Conservation (phyloP, 2,329 filamentous ascomycete genomes). For the Didymosphaeria variabile region DNA sequence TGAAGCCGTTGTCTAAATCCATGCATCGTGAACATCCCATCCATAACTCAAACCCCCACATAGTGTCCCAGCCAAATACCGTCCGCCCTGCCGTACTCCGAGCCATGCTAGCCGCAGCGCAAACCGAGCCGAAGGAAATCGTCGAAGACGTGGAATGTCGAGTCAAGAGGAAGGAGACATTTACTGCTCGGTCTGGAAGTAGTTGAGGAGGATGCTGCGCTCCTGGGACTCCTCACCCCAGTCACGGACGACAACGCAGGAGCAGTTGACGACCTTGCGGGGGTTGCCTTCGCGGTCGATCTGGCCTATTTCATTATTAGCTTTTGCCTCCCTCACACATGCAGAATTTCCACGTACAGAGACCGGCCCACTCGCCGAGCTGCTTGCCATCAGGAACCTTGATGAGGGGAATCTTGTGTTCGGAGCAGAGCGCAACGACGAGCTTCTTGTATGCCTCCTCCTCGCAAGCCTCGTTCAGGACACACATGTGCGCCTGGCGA, state of each 20-base stretch:
- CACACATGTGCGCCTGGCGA: constrained; percentile 99
- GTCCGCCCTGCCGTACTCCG: constrained; percentile 21
- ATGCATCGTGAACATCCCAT: neutral
- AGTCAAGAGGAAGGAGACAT: constrained; percentile 26
- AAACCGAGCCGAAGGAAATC: constrained; percentile 27
- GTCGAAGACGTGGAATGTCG: constrained; percentile 21
- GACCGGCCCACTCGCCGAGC: constrained; percentile 99
- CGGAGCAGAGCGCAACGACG: constrained; percentile 95
- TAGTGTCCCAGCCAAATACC: neutral
- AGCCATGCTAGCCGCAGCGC: constrained; percentile 21
- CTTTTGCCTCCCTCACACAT: neutral
- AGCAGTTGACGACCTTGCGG: constrained; percentile 99
- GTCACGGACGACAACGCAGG: constrained; percentile 99
- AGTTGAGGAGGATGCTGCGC: constrained; percentile 98
- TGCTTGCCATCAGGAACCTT: constrained; percentile 99
- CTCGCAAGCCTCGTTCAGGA: constrained; percentile 99
- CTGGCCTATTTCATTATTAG: constrained; percentile 70
- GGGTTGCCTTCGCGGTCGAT: constrained; percentile 99
- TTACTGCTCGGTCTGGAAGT: constrained; percentile 90
- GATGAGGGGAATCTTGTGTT: constrained; percentile 99
- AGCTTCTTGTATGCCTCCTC: constrained; percentile 99
- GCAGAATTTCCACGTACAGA: constrained; percentile 76
- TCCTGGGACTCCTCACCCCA: constrained; percentile 99
- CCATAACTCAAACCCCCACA: constrained; percentile 1
- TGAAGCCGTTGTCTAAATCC: constrained; percentile 6